Base-by-base conservation (phyloP, 768 basidiomycete species). In the Tricholoma saponaceum region DNA sequence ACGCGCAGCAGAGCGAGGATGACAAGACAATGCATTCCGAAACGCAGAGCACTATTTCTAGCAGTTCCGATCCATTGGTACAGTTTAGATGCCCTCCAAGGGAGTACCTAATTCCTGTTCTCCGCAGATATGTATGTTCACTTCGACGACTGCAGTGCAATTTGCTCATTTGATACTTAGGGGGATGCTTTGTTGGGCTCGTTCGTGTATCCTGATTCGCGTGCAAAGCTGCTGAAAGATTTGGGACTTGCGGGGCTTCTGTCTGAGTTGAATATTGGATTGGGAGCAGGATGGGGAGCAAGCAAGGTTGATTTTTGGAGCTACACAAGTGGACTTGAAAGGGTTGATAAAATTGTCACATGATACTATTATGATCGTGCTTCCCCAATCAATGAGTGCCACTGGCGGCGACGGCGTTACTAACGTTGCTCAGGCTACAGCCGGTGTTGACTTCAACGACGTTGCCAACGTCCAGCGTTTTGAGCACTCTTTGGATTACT, bases 171-270 rank as follows among this genome's bases (percentile, higher is more conserved):
- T 4, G 14, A 26, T 56, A 32, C 18, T 30, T 58, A 92, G 90
- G 81, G 80, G 35, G 72, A 76, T 25, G 69, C 79, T 2, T 71
- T 93, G 44, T 69, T 91, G 39, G 75, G 70, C 13, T 71, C 78
- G 1, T 90, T 91, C 64, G 71, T 90, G 41, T 92, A 81, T 64
- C 90, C 91, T 1, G 87, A 90, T 56, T 90, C 91, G 12, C 82
- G 90, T 4, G 84, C 81, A 2, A 76, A 80, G 54, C 85, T 92
- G 54, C 61, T 89, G n/a, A 70, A 77, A 51, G 72, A 90, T 20
- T 62, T 91, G 8, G 72, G 69, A 18, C 71, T 67, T 7, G 80
- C 78, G 1, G 81, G 79, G 4, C 61, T 87, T 3, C 63, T 79
- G 20, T 54, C 66, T 0, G 74, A 74, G 44, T 56, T 78, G 39